phyloP scores from a whole-genome alignment of 257 asterid genomes.

The Datura wrightii region DNA sequence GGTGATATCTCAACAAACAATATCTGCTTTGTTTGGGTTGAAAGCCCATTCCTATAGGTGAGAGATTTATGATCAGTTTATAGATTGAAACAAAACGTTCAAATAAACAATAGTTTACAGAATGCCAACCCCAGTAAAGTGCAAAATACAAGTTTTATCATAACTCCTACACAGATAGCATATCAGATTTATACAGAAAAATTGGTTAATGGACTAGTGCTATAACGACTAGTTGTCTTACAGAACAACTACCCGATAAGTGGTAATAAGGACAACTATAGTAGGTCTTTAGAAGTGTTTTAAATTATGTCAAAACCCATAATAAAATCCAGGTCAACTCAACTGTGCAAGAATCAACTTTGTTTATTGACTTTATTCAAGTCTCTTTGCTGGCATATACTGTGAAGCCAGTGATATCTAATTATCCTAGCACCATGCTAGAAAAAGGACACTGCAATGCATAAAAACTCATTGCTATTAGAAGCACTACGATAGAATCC shows the following conservation, averaged over 20 bases:
- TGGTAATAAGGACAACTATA: neutral
- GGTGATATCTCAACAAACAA: slow-evolving; percentile 79
- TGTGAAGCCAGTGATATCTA: slow-evolving; percentile 15
- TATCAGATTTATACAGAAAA: slow-evolving; percentile 20
- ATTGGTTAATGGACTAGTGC: slow-evolving; percentile 1
- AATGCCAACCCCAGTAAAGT: neutral
- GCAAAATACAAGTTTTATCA: neutral
- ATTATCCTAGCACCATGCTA: slow-evolving; percentile 22
- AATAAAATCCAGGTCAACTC: neutral
- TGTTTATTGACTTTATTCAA: neutral
- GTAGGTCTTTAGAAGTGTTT: neutral
- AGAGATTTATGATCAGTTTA: slow-evolving; percentile 11
- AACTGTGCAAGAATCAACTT: neutral
- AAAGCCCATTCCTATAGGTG: slow-evolving; percentile 74
- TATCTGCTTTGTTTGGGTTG: slow-evolving; percentile 57
- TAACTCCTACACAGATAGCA: neutral
- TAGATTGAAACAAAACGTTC: neutral
- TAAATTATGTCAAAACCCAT: neutral
- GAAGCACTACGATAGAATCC: neutral
- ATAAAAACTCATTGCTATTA: neutral
- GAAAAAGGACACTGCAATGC: slow-evolving; percentile 12
- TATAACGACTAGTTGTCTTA: neutral
- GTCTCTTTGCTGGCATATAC: neutral
- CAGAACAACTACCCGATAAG: neutral
- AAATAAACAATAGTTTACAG: neutral